These are phyloP conservation scores for Bacterosira constricta DNA, from an alignment of 108 stramenopile genomes.

Conservation along the genomic window DNA sequence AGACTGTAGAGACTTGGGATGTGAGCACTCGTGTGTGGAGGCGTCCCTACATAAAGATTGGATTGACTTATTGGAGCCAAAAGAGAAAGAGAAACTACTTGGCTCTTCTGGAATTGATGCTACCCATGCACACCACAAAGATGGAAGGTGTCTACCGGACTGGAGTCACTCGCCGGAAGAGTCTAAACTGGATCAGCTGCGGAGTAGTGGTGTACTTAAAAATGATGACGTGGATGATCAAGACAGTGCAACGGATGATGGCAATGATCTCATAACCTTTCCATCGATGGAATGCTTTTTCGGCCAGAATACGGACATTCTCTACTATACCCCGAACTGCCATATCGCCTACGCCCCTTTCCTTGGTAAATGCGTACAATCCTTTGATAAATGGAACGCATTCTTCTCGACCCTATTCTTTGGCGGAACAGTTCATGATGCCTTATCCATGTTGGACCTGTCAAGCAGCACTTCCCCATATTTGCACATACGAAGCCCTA, in stretches of 20 bases:
- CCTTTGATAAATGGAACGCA: constrained; percentile 28
- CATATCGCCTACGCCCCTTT: constrained; percentile 43
- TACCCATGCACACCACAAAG: constrained; percentile 8
- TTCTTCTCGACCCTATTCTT: constrained; percentile 40
- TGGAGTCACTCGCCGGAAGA: constrained; percentile 27
- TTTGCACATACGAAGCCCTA: constrained; percentile 46
- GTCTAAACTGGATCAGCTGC: constrained; percentile 20
- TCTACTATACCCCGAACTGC: constrained; percentile 38
- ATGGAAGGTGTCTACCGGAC: constrained; percentile 32
- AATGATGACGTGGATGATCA: constrained; percentile 1
- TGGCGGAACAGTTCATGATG: constrained; percentile 41
- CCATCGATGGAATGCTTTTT: constrained; percentile 51
- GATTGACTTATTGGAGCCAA: constrained; percentile 36
- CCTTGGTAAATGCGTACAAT: constrained; percentile 37
- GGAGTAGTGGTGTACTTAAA: constrained; percentile 8
- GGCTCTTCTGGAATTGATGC: background rate
- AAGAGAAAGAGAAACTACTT: constrained; percentile 23
- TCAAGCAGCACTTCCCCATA: background rate
- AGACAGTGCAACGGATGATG: constrained; percentile 13
- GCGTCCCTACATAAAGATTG: constrained; percentile 30
- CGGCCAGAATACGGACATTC: constrained; percentile 42
- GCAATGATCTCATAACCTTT: constrained; percentile 31
- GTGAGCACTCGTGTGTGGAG: constrained; percentile 36
- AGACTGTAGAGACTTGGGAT: constrained; percentile 44
- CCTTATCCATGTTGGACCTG: constrained; percentile 31